Percentiles rank a stretch among this genome's conserved stretches.
Conservation (phyloP, 768 basidiomycete species). For the Termitomyces sp. region DNA sequence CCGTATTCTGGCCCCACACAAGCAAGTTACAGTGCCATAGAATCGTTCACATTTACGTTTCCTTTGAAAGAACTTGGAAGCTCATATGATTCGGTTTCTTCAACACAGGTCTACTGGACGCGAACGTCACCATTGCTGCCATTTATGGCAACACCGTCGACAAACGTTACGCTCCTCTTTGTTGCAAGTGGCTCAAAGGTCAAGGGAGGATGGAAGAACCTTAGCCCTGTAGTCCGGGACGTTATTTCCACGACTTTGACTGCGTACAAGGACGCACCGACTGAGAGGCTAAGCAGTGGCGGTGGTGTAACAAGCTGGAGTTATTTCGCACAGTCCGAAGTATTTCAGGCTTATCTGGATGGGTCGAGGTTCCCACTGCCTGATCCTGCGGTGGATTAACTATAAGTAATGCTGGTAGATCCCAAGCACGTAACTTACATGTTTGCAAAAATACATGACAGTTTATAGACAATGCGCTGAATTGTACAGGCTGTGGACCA, state of each 20-base stretch:
- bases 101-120: conserved; percentile 15
- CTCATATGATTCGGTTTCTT: conserved; percentile 4
- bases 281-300: conserved; percentile 2
- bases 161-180: conserved; percentile 9
- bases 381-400: neutral
- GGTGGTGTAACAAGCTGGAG: conserved; percentile 5
- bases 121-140: conserved; percentile 14
- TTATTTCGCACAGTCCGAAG: neutral
- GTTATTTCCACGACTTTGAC: conserved; percentile 7
- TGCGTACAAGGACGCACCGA: conserved; percentile 12
- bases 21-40: conserved; percentile 13
- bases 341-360: neutral
- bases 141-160: conserved; percentile 14
- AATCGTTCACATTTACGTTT: conserved; percentile 18
- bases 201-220: conserved; percentile 5
- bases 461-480: no score
- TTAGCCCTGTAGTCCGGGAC: conserved; percentile 2
- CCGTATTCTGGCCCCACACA: conserved; percentile 13
- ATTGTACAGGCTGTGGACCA: no score
- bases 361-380: neutral
- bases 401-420: neutral
- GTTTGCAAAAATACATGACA: neutral
- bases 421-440: neutral
- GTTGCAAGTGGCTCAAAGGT: conserved; percentile 13
- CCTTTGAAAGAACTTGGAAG: conserved; percentile 6